Conservation (phyloP, 1,284 basidiomycete genomes). For the Pisolithus thermaeus region DNA sequence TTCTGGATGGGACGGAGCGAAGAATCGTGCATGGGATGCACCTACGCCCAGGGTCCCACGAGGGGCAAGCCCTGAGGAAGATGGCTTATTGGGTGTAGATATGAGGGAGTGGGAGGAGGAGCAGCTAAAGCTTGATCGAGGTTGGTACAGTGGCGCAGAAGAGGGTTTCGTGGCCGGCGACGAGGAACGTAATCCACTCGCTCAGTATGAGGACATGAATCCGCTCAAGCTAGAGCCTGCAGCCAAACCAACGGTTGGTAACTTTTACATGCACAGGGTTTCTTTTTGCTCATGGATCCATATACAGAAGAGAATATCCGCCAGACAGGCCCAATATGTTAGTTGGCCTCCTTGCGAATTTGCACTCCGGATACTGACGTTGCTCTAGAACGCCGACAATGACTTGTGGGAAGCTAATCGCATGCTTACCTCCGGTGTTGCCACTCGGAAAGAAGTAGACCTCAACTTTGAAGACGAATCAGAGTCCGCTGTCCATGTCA, state of each 20-base stretch:
- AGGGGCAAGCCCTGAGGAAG: conserved; percentile 60
- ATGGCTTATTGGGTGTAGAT: conserved; percentile 53
- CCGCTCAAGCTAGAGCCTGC: conserved; percentile 71
- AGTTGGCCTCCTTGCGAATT: conserved; percentile 24
- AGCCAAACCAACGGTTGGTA: conserved; percentile 66
- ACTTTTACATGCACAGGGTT: neutral
- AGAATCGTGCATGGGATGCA: conserved; percentile 74
- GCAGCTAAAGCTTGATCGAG: conserved; percentile 81
- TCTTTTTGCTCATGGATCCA: neutral
- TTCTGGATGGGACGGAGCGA: conserved; percentile 51
- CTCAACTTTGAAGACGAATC: conserved; percentile 91
- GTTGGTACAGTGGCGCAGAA: conserved; percentile 92
- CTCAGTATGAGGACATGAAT: conserved; percentile 84
- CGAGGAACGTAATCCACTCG: conserved; percentile 88
- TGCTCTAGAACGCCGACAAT: conserved; percentile 84
- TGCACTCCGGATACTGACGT: neutral
- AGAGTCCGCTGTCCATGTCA: conserved; percentile 93
- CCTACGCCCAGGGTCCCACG: conserved; percentile 72
- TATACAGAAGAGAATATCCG: conserved; percentile 75
- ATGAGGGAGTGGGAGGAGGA: conserved; percentile 93
- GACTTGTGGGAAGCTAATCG: conserved; percentile 98
- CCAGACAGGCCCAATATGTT: conserved; percentile 91
- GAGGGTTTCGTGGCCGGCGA: conserved; percentile 82
- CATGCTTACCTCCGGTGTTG: conserved; percentile 93
- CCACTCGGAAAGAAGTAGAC: conserved; percentile 81